Conservation (phyloP, 768 basidiomycete genomes). For the Boletellus sp. region DNA sequence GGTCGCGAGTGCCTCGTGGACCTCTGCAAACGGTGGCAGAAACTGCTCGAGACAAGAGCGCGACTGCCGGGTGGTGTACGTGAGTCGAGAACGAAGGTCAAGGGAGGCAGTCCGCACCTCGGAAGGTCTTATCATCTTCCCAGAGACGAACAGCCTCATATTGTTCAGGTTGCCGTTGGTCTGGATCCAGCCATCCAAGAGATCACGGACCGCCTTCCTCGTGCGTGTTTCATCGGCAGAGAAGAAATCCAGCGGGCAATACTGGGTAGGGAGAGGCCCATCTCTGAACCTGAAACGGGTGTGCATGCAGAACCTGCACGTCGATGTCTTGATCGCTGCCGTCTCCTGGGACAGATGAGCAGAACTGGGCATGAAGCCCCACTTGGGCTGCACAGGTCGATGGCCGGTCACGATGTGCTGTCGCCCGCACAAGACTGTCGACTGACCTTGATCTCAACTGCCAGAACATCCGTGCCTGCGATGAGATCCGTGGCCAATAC, state of each 20-base stretch:
- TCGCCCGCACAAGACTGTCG: not conserved
- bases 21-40: slow-evolving; percentile 18
- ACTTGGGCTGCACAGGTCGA: slow-evolving; percentile 72
- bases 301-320: slow-evolving; percentile 94
- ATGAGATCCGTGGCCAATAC: slow-evolving; percentile 81
- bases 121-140: slow-evolving; percentile 53
- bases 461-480: slow-evolving; percentile 51
- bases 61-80: slow-evolving; percentile 3
- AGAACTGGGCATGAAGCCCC: slow-evolving; percentile 82
- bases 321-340: slow-evolving; percentile 54
- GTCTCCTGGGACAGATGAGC: slow-evolving; percentile 59
- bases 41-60: slow-evolving; percentile 8
- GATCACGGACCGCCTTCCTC: slow-evolving; percentile 54
- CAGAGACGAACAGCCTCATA: slow-evolving; percentile 72
- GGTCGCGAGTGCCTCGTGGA: slow-evolving; percentile 51
- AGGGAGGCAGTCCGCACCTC: slow-evolving; percentile 43
- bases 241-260: slow-evolving; percentile 91
- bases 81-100: slow-evolving; percentile 3
- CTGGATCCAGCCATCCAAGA: slow-evolving; percentile 72
- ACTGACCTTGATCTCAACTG: slow-evolving; percentile 88
- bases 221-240: slow-evolving; percentile 65
- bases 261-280: slow-evolving; percentile 38
- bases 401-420: slow-evolving; percentile 1
- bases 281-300: slow-evolving; percentile 46
- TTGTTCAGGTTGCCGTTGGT: slow-evolving; percentile 74